These are phyloP conservation scores for Mucor circinelloides DNA, from an alignment of 371 early-diverging fungal species.

Conservation along the genomic window DNA sequence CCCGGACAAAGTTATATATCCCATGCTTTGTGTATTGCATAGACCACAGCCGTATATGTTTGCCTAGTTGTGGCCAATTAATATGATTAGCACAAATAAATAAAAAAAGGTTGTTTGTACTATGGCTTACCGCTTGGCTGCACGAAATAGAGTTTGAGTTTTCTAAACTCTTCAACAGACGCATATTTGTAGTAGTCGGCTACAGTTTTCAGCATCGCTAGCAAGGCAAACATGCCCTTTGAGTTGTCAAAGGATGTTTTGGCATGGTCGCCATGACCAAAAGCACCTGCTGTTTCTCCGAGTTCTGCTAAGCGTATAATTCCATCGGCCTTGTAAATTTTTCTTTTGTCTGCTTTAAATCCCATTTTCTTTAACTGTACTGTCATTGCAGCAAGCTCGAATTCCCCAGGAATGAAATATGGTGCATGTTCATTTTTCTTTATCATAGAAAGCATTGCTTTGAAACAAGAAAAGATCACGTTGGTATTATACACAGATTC, in stretches of 20 bases:
- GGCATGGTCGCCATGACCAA: slow-evolving; percentile 13
- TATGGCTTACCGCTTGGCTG: slow-evolving; percentile 8
- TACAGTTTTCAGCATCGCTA: slow-evolving; percentile 17
- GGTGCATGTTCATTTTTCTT: slow-evolving; percentile 11
- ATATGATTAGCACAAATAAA: slow-evolving; percentile 8
- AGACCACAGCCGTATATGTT: background rate
- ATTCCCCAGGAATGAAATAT: slow-evolving; percentile 25
- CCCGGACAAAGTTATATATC: slow-evolving; percentile 15
- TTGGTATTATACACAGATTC: slow-evolving; percentile 22
- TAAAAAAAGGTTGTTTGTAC: background rate
- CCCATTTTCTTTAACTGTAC: too few species aligned
- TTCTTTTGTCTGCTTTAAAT: slow-evolving; percentile 19
- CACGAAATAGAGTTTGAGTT: slow-evolving; percentile 14
- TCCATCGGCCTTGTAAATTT: slow-evolving; percentile 20
- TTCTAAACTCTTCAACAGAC: slow-evolving; percentile 13
- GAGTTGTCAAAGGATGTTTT: slow-evolving; percentile 22
- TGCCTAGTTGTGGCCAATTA: background rate
- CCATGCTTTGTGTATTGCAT: slow-evolving; percentile 11
- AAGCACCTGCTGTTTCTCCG: slow-evolving; percentile 22
- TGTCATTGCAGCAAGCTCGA: slow-evolving; percentile 14
- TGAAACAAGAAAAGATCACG: slow-evolving; percentile 18
- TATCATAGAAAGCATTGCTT: slow-evolving; percentile 19
- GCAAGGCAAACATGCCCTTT: slow-evolving; percentile 21
- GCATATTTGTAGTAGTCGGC: slow-evolving; percentile 9
- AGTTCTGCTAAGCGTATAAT: slow-evolving; percentile 4